Evolutionary conservation across 2,329 filamentous ascomycete genomes (phyloP), one percentile per base, ranked within the genome.

Genomic region (Metarhizium humberi): DNA sequence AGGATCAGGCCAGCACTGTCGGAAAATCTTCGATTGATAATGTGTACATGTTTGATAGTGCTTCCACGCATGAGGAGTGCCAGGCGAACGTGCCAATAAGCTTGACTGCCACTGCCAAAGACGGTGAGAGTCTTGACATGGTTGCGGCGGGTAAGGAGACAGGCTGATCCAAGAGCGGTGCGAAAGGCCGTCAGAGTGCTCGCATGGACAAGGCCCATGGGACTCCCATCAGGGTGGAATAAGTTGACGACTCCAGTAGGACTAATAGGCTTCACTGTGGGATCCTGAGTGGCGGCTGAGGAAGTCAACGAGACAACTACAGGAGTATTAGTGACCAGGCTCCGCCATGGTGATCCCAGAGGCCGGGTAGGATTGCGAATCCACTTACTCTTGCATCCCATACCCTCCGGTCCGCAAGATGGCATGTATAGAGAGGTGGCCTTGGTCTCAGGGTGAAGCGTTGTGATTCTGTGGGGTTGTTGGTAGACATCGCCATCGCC

Each of bases 81-180:
- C 4, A 97, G 79, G 1, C 91, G 86, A 47, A 95, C 83, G 68
- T 96, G 92, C 92, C 92, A 97, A 74, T 92, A 95, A 13, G 92
- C 92, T 73, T 96, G 92, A 62, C 87, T 84, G 49, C 92, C 92
- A 38, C 87, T 86, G 29, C 92, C 92, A 68, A 96, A 97, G 53
- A 95, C 86, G 14, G 87, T 85, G 11, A 96, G 67, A 14, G 85
- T 89, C 66, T 86, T 85, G 46, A 95, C 86, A 32, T 80, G 79
- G 55, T 80, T 75, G 55, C 92, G 88, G 42, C 79, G 80, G 20
- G 72, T 69, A 38, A 90, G 75, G 0, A 90, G 76, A 30, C 85
- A 83, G 54, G 86, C 81, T 4, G 86, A 87, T 1, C 83, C 83
- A 11, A 92, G 75, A 0, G 88, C 87, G 0, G 90, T 94, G 57